Base-by-base conservation (phyloP, 129 eudicot genomes). In the Flaveria ramosissima region DNA sequence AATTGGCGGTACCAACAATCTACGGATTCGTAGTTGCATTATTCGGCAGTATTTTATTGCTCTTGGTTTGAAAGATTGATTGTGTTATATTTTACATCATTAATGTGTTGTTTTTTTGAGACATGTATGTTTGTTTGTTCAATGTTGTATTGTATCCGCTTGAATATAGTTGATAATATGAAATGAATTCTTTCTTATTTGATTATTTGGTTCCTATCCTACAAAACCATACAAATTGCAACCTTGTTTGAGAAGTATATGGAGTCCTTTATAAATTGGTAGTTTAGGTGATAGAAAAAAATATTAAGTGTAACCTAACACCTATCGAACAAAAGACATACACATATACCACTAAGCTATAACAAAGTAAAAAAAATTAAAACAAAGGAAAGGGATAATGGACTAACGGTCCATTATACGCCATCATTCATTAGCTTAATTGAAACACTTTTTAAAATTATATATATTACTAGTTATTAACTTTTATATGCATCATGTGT, bases 21-120 rank as follows among this genome's bases (percentile, higher is more conserved):
- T 75, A 68, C 23, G 72, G 81, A 6, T 59, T 75, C 20, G 10
- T 81, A 1, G 72, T 16, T 36, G 39, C 65, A 8, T 20, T 69
- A 4, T 48, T 76, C 6, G 77, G 72, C 45, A 36, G 55, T 67
- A n/a, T 59, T 46, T 36, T 39, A 45, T 75, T 70, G 47, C 15
- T 81, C 55, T 46, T 75, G 41, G 72, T 69, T 75, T 75, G 6
- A 75, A 57, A 68, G 12, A 20, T 23, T 2, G 5, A 20, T 0
- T 16, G 59, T n/a, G 51, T 62, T 39, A 53, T 1, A 3, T 13
- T 68, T 62, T 4, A 6, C 20, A 43, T 26, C 48, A 21, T 15
- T 43, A 46, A 42, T 43, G 26, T 74, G 27, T 15, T 68, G 3
- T 68, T 46, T 36, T 36, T 5, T 75, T 47, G 56, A 57, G 43